Conservation (phyloP, 306 rosid genomes). For the Cucurbita moschata region DNA sequence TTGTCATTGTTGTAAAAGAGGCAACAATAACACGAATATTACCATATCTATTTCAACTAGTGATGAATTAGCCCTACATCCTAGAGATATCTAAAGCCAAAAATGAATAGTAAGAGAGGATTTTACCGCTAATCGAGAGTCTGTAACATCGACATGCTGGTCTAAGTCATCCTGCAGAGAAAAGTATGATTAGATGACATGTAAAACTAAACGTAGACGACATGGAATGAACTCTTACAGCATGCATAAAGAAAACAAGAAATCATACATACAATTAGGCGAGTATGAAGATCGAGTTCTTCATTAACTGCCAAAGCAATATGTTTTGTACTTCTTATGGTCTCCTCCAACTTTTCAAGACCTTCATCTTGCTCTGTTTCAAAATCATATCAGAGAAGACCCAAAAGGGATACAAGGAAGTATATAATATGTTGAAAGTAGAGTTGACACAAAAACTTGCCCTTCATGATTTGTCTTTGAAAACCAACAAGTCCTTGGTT, state of each 20-base stretch:
- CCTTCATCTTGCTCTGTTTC: slow-evolving; percentile 33
- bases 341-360: slow-evolving; percentile 24
- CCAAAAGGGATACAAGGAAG: background rate
- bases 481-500: slow-evolving; percentile 24
- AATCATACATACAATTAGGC: slow-evolving; percentile 15
- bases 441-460: slow-evolving; percentile 5
- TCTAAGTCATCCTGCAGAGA: slow-evolving; percentile 20
- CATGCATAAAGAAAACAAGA: background rate
- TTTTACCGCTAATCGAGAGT: slow-evolving; percentile 23
- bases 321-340: slow-evolving; percentile 32
- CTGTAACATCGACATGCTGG: slow-evolving; percentile 23
- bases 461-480: slow-evolving; percentile 26
- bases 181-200: background rate
- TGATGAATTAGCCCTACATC: background rate
- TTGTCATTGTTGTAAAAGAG: background rate
- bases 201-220: background rate
- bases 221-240: background rate
- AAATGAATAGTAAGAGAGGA: background rate
- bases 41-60: background rate
- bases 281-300: slow-evolving; percentile 28
- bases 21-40: background rate
- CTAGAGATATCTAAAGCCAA: background rate
- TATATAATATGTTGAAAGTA: background rate
- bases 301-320: slow-evolving; percentile 31
- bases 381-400: slow-evolving; percentile 1